Base-by-base conservation (phyloP, 73 alveolate genomes). In the Paramecium caudatum region DNA sequence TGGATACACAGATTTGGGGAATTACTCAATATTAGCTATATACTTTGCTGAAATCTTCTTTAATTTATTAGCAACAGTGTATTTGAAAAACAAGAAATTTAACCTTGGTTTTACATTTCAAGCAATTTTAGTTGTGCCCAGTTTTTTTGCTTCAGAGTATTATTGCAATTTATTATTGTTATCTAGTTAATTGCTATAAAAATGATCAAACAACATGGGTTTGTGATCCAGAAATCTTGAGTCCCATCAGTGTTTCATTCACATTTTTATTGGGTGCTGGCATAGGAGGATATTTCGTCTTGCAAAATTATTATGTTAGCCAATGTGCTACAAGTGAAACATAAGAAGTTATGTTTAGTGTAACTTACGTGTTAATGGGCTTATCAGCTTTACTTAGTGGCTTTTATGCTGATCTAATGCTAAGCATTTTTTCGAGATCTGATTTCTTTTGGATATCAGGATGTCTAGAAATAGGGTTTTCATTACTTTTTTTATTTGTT, bases 251-350 rank as follows among this genome's bases (percentile, higher is more conserved):
- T 65, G 7, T 65, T 32, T 10, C 83, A 65, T 30, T 30, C 17
- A 65, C 83, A 8, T 65, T 65, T 65, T 49, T 65, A 3, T 65
- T 65, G 34, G 83, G 83, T 25, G 49, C 34, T 65, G 83, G 83
- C 7, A 36, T 65, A 17, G 83, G 48, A 13, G 83, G 83, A 30
- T 65, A 65, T 43, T 65, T 65, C 34, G 25, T 65, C 34, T 30
- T 65, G 16, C 34, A 65, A 32, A 65, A 65, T 65, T 65, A 32
- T 36, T 65, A 65, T 33, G 83, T 65, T 4, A 65, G 83, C 15
- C 3, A 65, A 65, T 65, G 83, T 34, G 25, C 45, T 10, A 16
- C 83, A 3, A 46, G 19, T 33, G 49, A 65, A 33, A 32, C 83
- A 33, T 36, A 34, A 33, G 83, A 65, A 13, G 17, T 65, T 15